Percentiles rank a stretch among this genome's conserved stretches.
phyloP scores from a whole-genome alignment of 164 flowering plant species.

The Chimonanthus salicifolius region DNA sequence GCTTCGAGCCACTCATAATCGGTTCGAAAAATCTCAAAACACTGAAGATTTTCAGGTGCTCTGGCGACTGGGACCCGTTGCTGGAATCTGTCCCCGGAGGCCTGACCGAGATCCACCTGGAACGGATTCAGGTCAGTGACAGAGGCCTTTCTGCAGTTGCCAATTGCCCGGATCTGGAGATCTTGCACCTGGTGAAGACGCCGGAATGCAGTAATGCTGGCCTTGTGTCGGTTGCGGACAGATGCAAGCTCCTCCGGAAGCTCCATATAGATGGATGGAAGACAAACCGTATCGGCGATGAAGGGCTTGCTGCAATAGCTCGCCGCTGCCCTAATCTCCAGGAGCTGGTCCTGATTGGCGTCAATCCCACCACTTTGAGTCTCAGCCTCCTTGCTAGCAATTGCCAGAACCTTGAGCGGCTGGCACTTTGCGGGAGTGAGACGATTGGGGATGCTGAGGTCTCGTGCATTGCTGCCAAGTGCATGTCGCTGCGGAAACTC shows the following conservation, averaged over 20 bases:
- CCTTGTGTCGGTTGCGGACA: slow-evolving; percentile 48
- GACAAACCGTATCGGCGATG: slow-evolving; percentile 84
- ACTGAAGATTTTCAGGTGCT: slow-evolving; percentile 61
- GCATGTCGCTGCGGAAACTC: slow-evolving; percentile 66
- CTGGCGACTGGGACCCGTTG: slow-evolving; percentile 83
- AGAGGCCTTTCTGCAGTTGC: slow-evolving; percentile 64
- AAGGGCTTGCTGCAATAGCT: slow-evolving; percentile 67
- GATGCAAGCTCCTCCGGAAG: slow-evolving; percentile 73
- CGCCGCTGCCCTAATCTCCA: slow-evolving; percentile 58
- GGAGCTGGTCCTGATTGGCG: slow-evolving; percentile 86
- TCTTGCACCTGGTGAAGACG: slow-evolving; percentile 74
- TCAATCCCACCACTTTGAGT: slow-evolving; percentile 60
- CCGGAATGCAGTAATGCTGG: slow-evolving; percentile 79
- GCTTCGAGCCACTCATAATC: slow-evolving; percentile 59
- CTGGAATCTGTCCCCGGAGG: slow-evolving; percentile 41
- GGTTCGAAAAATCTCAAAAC: slow-evolving; percentile 59
- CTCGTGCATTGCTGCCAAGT: slow-evolving; percentile 69
- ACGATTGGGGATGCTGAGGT: slow-evolving; percentile 78
- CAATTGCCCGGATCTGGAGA: slow-evolving; percentile 52
- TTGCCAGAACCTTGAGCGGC: slow-evolving; percentile 64
- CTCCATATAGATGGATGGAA: slow-evolving; percentile 97
- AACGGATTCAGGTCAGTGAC: slow-evolving; percentile 86
- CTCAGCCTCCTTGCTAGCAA: slow-evolving; percentile 56
- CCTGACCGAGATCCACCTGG: slow-evolving; percentile 73
- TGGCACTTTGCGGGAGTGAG: slow-evolving; percentile 85